Percentiles rank a stretch among this genome's conserved stretches.
Conservation (phyloP, 768 basidiomycete species). For the Cyathus striatus region DNA sequence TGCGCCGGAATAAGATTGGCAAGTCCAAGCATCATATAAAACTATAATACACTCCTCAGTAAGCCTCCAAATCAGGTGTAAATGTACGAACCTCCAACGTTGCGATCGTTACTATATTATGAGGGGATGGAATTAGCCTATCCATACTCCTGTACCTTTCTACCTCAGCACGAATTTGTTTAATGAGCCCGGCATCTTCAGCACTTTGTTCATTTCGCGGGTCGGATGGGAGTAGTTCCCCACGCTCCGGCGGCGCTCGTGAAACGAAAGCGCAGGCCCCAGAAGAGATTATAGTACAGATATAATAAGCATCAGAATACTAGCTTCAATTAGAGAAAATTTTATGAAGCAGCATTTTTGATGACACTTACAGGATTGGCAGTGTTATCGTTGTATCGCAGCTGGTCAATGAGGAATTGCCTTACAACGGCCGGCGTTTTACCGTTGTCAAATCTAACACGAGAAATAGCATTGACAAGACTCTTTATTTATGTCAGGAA, state of each 20-base stretch:
- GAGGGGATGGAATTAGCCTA: conserved; percentile 87
- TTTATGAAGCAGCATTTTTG: background rate
- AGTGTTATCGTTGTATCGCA: conserved; percentile 96
- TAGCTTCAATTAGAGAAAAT: conserved; percentile 19
- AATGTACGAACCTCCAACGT: conserved; percentile 72
- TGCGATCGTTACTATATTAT: conserved; percentile 90
- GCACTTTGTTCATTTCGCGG: conserved; percentile 58
- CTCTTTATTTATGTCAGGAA: conserved; percentile 37
- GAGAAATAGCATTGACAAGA: conserved; percentile 77
- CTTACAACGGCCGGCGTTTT: conserved; percentile 84
- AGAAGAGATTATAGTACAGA: conserved; percentile 80
- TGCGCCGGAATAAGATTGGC: conserved; percentile 78
- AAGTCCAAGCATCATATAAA: conserved; percentile 71
- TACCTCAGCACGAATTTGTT: conserved; percentile 74
- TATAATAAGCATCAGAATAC: conserved; percentile 91
- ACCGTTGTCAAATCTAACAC: conserved; percentile 82
- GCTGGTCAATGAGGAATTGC: conserved; percentile 84
- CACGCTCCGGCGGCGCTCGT: conserved; percentile 71
- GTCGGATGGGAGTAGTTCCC: conserved; percentile 70
- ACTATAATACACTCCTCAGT: conserved; percentile 37
- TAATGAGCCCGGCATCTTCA: conserved; percentile 67
- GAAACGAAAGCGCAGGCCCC: conserved; percentile 79
- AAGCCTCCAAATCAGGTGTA: background rate
- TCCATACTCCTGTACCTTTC: conserved; percentile 95
- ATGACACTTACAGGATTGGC: conserved; percentile 64